Conservation (phyloP, 805 yeast species). For the Nakazawaea pomicola region DNA sequence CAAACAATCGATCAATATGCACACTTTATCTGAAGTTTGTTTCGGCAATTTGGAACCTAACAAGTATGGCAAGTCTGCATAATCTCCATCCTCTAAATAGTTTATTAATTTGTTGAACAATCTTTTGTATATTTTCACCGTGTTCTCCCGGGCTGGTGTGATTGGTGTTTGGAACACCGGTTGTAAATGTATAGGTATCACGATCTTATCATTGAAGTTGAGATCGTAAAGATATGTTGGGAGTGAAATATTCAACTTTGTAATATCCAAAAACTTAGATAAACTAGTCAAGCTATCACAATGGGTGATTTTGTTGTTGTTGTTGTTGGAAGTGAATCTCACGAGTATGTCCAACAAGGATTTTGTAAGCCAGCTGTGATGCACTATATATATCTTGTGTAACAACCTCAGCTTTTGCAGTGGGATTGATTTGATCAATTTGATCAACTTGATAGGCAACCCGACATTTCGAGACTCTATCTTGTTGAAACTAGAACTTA, state of each 20-base stretch:
- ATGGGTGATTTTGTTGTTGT: slow-evolving; percentile 23
- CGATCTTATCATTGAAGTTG: slow-evolving; percentile 43
- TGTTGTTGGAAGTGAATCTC: slow-evolving; percentile 14
- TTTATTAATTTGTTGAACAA: slow-evolving; percentile 29
- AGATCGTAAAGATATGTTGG: slow-evolving; percentile 68
- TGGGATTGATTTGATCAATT: slow-evolving; percentile 51
- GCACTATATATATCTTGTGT: slow-evolving; percentile 69
- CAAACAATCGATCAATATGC: slow-evolving; percentile 41
- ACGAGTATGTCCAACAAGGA: slow-evolving; percentile 71
- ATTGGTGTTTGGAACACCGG: slow-evolving; percentile 27
- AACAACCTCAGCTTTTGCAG: slow-evolving; percentile 48
- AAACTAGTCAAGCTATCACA: slow-evolving; percentile 30
- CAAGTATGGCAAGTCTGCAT: slow-evolving; percentile 1
- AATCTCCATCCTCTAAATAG: slow-evolving; percentile 17
- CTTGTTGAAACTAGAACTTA: slow-evolving; percentile 58
- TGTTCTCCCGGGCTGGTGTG: slow-evolving; percentile 16
- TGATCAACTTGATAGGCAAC: slow-evolving; percentile 29
- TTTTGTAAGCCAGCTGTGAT: slow-evolving; percentile 85
- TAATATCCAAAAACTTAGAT: slow-evolving; percentile 61
- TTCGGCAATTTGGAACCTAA: background rate
- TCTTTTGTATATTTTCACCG: slow-evolving; percentile 26
- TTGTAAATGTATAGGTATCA: slow-evolving; percentile 39
- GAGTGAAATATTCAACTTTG: slow-evolving; percentile 69
- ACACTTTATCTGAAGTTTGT: slow-evolving; percentile 25
- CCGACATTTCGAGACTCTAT: slow-evolving; percentile 29